Evolutionary conservation across 2,329 filamentous ascomycete genomes (phyloP).

Genomic region (Diaporthe vexans): DNA sequence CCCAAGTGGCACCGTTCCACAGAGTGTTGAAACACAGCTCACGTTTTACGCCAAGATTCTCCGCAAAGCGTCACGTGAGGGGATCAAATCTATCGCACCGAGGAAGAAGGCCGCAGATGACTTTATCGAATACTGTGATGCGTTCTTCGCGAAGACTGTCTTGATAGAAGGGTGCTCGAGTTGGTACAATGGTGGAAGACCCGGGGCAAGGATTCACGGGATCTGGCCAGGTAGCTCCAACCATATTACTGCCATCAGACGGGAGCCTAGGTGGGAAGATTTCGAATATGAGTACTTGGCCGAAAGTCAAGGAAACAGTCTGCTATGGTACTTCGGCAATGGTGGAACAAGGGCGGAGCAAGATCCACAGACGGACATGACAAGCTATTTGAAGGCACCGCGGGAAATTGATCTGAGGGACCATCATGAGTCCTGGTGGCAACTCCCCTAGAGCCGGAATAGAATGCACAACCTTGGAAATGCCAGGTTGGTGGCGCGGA

Average conservation of each 20-base stretch:
- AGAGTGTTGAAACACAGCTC: conserved; percentile 75
- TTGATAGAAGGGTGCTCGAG: conserved; percentile 72
- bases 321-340: conserved; percentile 76
- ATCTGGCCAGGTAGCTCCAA: conserved; percentile 78
- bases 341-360: conserved; percentile 74
- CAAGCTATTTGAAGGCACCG: conserved; percentile 71
- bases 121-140: conserved; percentile 71
- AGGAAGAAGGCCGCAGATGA: conserved; percentile 73
- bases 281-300: conserved; percentile 64
- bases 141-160: conserved; percentile 68
- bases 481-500: neutral
- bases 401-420: conserved; percentile 71
- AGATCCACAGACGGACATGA: conserved; percentile 70
- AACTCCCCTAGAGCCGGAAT: conserved; percentile 49
- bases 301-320: conserved; percentile 60
- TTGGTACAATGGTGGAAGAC: conserved; percentile 78
- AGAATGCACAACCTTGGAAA: no score
- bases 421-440: conserved; percentile 79
- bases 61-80: conserved; percentile 75
- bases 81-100: conserved; percentile 73
- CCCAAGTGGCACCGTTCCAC: conserved; percentile 75
- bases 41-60: conserved; percentile 76
- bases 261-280: conserved; percentile 69
- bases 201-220: conserved; percentile 75
- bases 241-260: conserved; percentile 70